phyloP scores from a whole-genome alignment of 1,139 yeast genomes.

The Tardiomyces digboiensis region DNA sequence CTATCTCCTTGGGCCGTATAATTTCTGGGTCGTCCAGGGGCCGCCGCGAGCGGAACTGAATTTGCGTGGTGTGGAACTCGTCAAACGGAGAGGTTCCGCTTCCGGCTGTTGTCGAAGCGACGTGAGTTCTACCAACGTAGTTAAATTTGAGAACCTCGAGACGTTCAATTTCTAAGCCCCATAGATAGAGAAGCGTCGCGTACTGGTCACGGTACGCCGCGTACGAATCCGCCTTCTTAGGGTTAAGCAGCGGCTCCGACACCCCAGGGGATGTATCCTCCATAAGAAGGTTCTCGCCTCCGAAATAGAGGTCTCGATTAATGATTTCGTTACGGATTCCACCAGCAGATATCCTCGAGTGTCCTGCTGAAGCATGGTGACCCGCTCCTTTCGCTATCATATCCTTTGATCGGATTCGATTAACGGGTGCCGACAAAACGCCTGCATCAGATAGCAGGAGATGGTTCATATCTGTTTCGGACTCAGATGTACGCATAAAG shows the following conservation, averaged over 20 bases:
- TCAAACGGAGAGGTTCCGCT: conserved; percentile 2
- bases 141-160: conserved; percentile 74
- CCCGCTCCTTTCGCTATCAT: too few relatives aligned
- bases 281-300: not conserved
- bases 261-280: not conserved
- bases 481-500: not conserved
- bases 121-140: conserved; percentile 25
- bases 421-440: not conserved
- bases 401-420: too few relatives aligned
- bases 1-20: conserved; percentile 8
- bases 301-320: not conserved
- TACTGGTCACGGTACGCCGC: conserved; percentile 55
- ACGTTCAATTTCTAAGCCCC: conserved; percentile 77
- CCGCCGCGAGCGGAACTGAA: conserved; percentile 24
- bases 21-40: conserved; percentile 11
- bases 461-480: not conserved
- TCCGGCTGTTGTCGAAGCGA: conserved; percentile 13
- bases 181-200: conserved; percentile 66
- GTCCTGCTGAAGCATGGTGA: too few relatives aligned
- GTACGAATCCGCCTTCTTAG: not conserved
- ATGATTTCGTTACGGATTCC: not conserved
- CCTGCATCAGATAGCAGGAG: not conserved
- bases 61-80: conserved; percentile 14
- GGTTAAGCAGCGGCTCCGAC: not conserved
- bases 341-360: too few relatives aligned